Evolutionary conservation across 768 basidiomycete species (phyloP).

Genomic region (Boletus sensibilis): DNA sequence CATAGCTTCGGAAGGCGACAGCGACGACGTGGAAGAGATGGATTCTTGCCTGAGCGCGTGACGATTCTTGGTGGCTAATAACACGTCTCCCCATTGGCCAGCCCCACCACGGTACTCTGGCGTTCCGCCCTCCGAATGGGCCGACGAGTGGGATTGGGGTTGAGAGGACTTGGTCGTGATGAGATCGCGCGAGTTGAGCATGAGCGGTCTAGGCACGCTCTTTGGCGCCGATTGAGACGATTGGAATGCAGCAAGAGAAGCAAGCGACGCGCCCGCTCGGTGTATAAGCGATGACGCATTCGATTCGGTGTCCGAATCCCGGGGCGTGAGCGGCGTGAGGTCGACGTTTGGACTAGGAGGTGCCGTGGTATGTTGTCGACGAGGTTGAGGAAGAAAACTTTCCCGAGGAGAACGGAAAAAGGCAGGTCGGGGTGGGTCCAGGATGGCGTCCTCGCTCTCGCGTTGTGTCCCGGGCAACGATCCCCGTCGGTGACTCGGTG

Average conservation of each 20-base stretch:
- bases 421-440: constrained; percentile 53
- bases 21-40: constrained; percentile 61
- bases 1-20: constrained; percentile 55
- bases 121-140: constrained; percentile 38
- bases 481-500: constrained; percentile 31
- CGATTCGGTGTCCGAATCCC: constrained; percentile 23
- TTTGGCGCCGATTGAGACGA: constrained; percentile 39
- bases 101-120: constrained; percentile 28
- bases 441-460: constrained; percentile 38
- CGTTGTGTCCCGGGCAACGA: constrained; percentile 42
- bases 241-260: constrained; percentile 44
- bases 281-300: constrained; percentile 32
- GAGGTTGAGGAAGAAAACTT: constrained; percentile 45
- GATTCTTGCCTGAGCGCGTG: constrained; percentile 50
- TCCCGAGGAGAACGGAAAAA: constrained; percentile 59
- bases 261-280: constrained; percentile 40
- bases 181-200: constrained; percentile 53
- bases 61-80: constrained; percentile 35
- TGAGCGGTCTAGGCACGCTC: constrained; percentile 62
- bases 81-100: constrained; percentile 51
- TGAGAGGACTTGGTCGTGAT: constrained; percentile 32
- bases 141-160: constrained; percentile 22
- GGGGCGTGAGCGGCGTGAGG: constrained; percentile 4
- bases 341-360: constrained; percentile 33
- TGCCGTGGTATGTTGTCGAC: constrained; percentile 27